These are phyloP conservation scores for Pichia terricola DNA, from an alignment of 1,139 yeast species.

Conservation along the genomic window DNA sequence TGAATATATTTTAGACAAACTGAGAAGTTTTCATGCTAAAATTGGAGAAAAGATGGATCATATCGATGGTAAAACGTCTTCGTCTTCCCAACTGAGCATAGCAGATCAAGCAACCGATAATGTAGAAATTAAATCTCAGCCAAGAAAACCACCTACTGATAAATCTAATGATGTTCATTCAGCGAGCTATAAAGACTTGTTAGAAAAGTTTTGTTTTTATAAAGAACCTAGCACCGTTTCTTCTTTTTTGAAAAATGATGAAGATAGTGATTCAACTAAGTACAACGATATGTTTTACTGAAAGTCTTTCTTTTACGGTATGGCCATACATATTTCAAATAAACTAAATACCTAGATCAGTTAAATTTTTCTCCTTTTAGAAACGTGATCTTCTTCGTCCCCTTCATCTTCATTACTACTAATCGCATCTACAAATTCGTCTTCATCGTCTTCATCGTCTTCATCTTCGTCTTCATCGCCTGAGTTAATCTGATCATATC, in stretches of 20 bases:
- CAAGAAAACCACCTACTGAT: too few relatives aligned
- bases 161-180: slow-evolving; percentile 26
- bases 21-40: slow-evolving; percentile 1
- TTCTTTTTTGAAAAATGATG: slow-evolving; percentile 17
- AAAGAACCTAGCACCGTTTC: slow-evolving; percentile 26
- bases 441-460: slow-evolving; percentile 29
- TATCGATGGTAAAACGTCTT: neutral
- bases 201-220: slow-evolving; percentile 68
- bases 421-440: slow-evolving; percentile 17
- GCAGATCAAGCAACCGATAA: too few relatives aligned
- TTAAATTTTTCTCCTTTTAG: slow-evolving; percentile 27
- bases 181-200: slow-evolving; percentile 54
- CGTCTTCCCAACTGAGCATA: too few relatives aligned
- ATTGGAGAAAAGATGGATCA: neutral
- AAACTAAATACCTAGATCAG: too few relatives aligned
- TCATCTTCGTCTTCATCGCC: slow-evolving; percentile 42
- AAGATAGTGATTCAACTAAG: slow-evolving; percentile 2
- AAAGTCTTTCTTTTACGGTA: too few relatives aligned
- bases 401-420: slow-evolving; percentile 16
- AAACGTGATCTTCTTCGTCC: slow-evolving; percentile 26
- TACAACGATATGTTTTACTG: slow-evolving; percentile 16
- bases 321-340: too few relatives aligned
- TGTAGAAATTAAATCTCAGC: too few relatives aligned
- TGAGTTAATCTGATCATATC: slow-evolving; percentile 63
- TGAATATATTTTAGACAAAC: neutral